Evolutionary conservation across 495 filamentous ascomycete genomes (phyloP), one percentile per base, ranked within the genome.

Genomic region (Xylaria curta): DNA sequence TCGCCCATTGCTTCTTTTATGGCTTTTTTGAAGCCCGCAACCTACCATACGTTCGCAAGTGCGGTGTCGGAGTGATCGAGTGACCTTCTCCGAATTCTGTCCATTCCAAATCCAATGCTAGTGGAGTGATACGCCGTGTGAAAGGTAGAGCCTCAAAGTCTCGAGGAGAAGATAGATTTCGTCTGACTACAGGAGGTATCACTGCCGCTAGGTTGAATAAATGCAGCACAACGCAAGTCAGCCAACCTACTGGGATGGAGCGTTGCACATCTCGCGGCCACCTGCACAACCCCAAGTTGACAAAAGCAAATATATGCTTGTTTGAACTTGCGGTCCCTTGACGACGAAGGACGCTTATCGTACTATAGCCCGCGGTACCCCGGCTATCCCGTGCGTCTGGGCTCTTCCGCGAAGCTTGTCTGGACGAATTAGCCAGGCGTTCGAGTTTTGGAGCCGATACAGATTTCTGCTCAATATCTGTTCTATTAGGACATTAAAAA

Each of bases 211-310:
- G 21, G 26, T 63, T 64, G 59, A 71, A 71, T 40, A 66, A 66
- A 36, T 71, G 61, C 69, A 60, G 60, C 69, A 51, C 38, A 47
- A 59, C 69, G 51, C 69, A 49, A 62, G 60, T 65, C 62, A 60
- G 69, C 62, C 40, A 66, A 42, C 33, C 10, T 60, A 26, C 62
- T 66, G 17, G 40, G 51, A 66, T 66, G 61, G 28, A 71, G 40
- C 28, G 31, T 46, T 56, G 21, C 69, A 24, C 49, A 46, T 58
- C 62, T 60, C 26, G 17, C 44, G 28, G n/a, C 46, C 62, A 33
- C 62, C 51, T 60, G 33, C 49, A 59, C 51, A 71, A 56, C 40
- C 36, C 61, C 33, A 31, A 66, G 61, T 46, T 38, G 36, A 66
- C 38, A 64, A 64, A 70, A 53, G 33, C 36, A 71, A 66, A 59